Base-by-base conservation (phyloP, 164 flowering plant species). In the Piper longum region DNA sequence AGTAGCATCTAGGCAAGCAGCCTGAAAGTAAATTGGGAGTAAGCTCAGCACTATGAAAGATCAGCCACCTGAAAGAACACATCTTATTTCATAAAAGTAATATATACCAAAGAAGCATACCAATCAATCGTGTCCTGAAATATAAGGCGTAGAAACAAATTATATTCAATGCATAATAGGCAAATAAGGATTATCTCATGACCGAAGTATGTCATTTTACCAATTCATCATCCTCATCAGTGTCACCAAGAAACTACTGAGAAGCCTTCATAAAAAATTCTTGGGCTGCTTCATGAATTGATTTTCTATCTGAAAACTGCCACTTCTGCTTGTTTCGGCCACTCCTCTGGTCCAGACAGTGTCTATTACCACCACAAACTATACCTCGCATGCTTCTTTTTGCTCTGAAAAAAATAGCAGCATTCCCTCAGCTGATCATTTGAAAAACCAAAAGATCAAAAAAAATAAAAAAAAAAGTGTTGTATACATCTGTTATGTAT, bases 231-330 rank as follows among this genome's bases (percentile, higher is more conserved):
- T 85, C 87, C 41, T 73, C 80, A 64, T 80, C 85, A 43, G 77
- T 78, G 62, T 59, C 64, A 3, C 93, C 89, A 43, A 88, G 82
- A 72, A 95, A 83, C 73, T 95, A 97, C 54, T 72, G 79, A 7
- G 83, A 72, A 36, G 99, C 97, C 78, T 95, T 91, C 66, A 85
- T 87, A 56, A 95, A 93, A 78, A 95, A 95, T 63, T 87, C 97
- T 65, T 85, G 77, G 4, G 96, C 89, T 57, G 93, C 89, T 63
- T 79, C 68, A 63, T 73, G 82, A 66, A 86, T 91, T 63, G 91
- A 84, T 64, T 73, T 62, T 41, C 73, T 84, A 59, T 78, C 88
- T 60, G 79, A 62, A 8, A 85, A 78, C 40, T 68, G 83, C 75
- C 54, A 70, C 70, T 90, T 93, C 76, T 92, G 83, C 83, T 82